Percentiles rank a stretch among this genome's conserved stretches.
Conservation (phyloP, 1,139 yeast genomes). For the Geotrichum aggregatum region DNA sequence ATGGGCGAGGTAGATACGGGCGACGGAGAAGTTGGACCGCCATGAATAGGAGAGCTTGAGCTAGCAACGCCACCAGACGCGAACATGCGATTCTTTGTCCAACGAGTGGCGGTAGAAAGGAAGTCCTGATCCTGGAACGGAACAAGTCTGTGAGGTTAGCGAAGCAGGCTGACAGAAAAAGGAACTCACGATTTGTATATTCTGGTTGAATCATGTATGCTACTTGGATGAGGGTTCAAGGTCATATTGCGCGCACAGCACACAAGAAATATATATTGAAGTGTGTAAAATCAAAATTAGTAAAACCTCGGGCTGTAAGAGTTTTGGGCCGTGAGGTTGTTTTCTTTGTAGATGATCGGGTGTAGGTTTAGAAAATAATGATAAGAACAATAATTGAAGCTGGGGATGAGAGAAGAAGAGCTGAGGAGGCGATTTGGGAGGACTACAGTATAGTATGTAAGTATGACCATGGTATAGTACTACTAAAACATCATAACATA, state of each 20-base stretch:
- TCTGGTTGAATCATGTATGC: slow-evolving; percentile 24
- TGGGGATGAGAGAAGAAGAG: too few relatives aligned
- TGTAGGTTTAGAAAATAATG: slow-evolving; percentile 15
- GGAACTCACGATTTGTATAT: slow-evolving; percentile 26
- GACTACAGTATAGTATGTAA: slow-evolving; percentile 12
- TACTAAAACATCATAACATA: slow-evolving; percentile 20
- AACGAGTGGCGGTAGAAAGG: slow-evolving; percentile 30
- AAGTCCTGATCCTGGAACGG: slow-evolving; percentile 28
- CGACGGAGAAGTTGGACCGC: slow-evolving; percentile 20
- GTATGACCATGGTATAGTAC: slow-evolving; percentile 8
- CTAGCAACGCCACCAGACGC: slow-evolving; percentile 6
- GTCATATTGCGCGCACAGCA: slow-evolving; percentile 11
- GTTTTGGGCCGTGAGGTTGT: too few relatives aligned
- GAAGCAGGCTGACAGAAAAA: neutral
- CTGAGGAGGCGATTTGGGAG: slow-evolving; percentile 26
- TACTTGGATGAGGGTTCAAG: slow-evolving; percentile 1
- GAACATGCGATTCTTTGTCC: slow-evolving; percentile 31
- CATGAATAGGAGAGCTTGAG: slow-evolving; percentile 9
- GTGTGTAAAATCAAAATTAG: neutral
- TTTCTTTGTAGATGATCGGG: neutral
- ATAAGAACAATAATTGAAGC: too few relatives aligned
- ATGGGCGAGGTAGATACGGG: slow-evolving; percentile 18
- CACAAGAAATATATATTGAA: neutral
- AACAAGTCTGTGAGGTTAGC: slow-evolving; percentile 22
- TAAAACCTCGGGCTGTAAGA: too few relatives aligned